A percentile compares a stretch with the other conserved stretches of the same genome.
These are phyloP conservation scores for Erodium trifolium DNA, from an alignment of 441 rosid species.

Conservation along the genomic window DNA sequence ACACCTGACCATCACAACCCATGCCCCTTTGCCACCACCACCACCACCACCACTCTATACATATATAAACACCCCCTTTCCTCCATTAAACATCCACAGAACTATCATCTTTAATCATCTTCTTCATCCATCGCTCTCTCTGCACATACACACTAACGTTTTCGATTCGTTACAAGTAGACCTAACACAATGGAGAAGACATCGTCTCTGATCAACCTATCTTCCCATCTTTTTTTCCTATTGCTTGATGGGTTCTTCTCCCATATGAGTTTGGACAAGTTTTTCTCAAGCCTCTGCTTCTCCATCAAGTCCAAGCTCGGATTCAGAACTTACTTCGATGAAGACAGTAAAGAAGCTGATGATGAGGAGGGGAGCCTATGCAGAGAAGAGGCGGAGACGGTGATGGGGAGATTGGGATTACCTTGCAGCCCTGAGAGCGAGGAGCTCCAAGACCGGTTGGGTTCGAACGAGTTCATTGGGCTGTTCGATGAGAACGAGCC, in stretches of 20 bases:
- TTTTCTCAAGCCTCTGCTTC: constrained; percentile 28
- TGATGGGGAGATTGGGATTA: constrained; percentile 48
- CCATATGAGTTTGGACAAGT: constrained; percentile 7
- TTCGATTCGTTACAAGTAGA: too few relatives aligned
- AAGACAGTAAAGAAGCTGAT: neutral
- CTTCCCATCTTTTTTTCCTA: constrained; percentile 7
- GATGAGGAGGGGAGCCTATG: constrained; percentile 15
- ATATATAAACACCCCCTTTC: too few relatives aligned
- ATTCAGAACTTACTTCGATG: neutral
- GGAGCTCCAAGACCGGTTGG: constrained; percentile 18
- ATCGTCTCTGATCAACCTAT: constrained; percentile 5
- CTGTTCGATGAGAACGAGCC: constrained; percentile 49
- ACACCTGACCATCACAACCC: too few relatives aligned
- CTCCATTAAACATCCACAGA: too few relatives aligned
- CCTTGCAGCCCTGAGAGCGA: constrained; percentile 25
- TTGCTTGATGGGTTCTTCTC: constrained; percentile 16
- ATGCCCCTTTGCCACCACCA: too few relatives aligned
- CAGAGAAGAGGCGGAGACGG: constrained; percentile 43
- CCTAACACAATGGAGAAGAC: constrained; percentile 18
- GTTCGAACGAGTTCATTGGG: constrained; percentile 28
- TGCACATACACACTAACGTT: too few relatives aligned
- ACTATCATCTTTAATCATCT: too few relatives aligned
- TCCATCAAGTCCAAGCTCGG: constrained; percentile 15
- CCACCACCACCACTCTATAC: too few relatives aligned
- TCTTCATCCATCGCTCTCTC: too few relatives aligned